phyloP scores from a whole-genome alignment of 75 land plant species.

The Chamaecyparis obtusa region DNA sequence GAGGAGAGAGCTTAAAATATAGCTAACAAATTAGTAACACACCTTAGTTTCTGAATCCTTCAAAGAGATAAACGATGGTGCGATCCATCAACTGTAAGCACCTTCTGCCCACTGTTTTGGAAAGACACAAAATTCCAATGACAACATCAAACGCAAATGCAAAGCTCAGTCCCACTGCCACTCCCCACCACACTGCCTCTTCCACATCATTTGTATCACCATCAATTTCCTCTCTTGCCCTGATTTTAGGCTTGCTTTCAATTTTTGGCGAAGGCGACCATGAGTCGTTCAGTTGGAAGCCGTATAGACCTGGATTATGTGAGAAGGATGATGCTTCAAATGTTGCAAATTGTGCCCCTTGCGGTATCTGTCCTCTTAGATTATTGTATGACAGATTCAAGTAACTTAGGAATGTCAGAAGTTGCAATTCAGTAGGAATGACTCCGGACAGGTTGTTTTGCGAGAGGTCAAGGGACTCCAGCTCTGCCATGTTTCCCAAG shows the following conservation, averaged over 20 bases:
- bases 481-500: too few relatives aligned
- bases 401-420: conserved; percentile 14
- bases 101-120: neutral
- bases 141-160: neutral
- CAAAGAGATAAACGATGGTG: neutral
- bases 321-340: conserved; percentile 13
- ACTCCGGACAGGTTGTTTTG: conserved; percentile 43
- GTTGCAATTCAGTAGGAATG: conserved; percentile 28
- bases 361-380: conserved; percentile 13
- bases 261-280: too few relatives aligned
- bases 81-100: neutral
- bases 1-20: too few relatives aligned
- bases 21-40: too few relatives aligned
- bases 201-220: neutral
- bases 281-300: conserved; percentile 14
- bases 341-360: conserved; percentile 11
- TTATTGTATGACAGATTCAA: conserved; percentile 11
- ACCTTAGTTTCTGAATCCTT: neutral
- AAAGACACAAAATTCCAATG: neutral
- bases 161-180: neutral
- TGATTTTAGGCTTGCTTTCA: too few relatives aligned
- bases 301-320: conserved; percentile 16
- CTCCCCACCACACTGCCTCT: neutral
- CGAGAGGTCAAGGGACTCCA: too few relatives aligned
- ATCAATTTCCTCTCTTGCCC: too few relatives aligned